Conservation (phyloP, 2,329 filamentous ascomycete species). For the Elsinoe fawcettii region DNA sequence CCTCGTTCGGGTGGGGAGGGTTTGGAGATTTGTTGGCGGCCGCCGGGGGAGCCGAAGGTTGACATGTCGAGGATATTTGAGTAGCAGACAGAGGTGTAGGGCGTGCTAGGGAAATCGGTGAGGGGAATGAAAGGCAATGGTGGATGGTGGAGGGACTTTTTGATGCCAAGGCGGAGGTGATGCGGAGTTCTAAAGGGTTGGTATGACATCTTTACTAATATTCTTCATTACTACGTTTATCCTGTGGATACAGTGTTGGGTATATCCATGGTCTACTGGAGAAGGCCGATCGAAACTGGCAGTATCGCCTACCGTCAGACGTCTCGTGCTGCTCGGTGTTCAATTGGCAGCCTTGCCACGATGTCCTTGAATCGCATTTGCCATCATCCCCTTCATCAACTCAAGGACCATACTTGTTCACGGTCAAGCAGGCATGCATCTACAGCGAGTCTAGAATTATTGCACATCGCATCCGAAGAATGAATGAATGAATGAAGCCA, state of each 20-base stretch:
- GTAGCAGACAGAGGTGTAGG: neutral
- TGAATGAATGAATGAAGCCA: too few relatives aligned
- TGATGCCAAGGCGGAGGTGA: constrained; percentile 5
- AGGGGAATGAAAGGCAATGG: neutral
- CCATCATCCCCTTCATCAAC: too few relatives aligned
- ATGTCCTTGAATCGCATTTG: neutral
- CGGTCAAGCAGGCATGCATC: too few relatives aligned
- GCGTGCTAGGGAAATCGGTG: neutral
- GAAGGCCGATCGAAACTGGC: too few relatives aligned
- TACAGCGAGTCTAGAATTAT: too few relatives aligned
- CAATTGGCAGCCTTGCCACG: neutral
- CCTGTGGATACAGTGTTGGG: too few relatives aligned
- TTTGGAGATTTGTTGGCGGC: constrained; percentile 54
- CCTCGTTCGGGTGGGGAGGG: constrained; percentile 78
- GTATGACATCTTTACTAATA: too few relatives aligned
- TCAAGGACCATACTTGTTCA: too few relatives aligned
- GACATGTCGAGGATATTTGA: constrained; percentile 22
- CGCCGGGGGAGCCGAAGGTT: constrained; percentile 63
- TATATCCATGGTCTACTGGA: too few relatives aligned
- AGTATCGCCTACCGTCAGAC: neutral
- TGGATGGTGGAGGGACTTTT: neutral
- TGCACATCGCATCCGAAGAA: too few relatives aligned
- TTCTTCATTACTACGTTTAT: too few relatives aligned
- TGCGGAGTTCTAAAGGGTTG: too few relatives aligned
- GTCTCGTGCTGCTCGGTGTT: neutral